Evolutionary conservation across 176 grass and related monocot species (phyloP).

Genomic region (Triticum timopheevii): DNA sequence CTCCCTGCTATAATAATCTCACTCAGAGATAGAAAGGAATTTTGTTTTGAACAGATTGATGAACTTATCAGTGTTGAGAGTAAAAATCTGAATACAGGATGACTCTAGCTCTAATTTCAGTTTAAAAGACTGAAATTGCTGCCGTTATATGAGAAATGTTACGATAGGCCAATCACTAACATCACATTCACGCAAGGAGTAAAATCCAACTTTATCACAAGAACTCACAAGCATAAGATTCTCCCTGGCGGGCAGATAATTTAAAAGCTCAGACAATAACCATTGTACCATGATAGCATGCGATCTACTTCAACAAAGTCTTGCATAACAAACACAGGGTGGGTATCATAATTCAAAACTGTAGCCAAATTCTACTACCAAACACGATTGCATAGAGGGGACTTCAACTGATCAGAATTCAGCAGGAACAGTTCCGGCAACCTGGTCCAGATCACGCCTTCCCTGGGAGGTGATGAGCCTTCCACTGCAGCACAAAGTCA

Average conservation of each 20-base stretch:
- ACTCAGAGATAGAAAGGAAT: too few species aligned
- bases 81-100: too few species aligned
- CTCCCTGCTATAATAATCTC: too few species aligned
- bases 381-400: not conserved
- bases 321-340: conserved; percentile 2
- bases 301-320: not conserved
- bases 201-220: not conserved
- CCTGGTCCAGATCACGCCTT: conserved; percentile 77
- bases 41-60: too few species aligned
- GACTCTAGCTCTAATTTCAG: too few species aligned
- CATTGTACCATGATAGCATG: not conserved
- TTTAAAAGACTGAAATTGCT: too few species aligned
- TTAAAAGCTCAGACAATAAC: conserved; percentile 25
- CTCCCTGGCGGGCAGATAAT: not conserved
- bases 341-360: conserved; percentile 10
- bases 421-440: conserved; percentile 52
- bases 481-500: conserved; percentile 35
- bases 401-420: conserved; percentile 29
- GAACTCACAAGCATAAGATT: not conserved
- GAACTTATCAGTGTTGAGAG: too few species aligned
- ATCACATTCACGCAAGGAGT: not conserved
- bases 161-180: not conserved
- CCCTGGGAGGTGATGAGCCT: conserved; percentile 73
- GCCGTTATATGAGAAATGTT: too few species aligned
- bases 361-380: conserved; percentile 24